These are phyloP conservation scores for Lactarius akahatsu DNA, from an alignment of 768 basidiomycete genomes.

Conservation along the genomic window DNA sequence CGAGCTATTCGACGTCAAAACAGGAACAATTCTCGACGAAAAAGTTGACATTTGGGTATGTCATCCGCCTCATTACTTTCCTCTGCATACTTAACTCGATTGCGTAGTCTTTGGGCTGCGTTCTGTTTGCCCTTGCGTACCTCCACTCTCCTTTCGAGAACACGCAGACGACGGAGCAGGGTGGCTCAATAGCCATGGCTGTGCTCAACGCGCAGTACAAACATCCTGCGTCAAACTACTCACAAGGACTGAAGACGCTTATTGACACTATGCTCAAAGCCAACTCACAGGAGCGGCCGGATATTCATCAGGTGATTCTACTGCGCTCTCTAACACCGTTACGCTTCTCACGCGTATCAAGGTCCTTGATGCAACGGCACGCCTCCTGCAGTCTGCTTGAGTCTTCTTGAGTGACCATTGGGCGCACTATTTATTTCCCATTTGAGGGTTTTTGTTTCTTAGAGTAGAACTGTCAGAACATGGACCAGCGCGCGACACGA, in stretches of 20 bases:
- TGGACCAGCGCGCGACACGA: neutral
- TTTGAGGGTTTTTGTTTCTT: slow-evolving; percentile 7
- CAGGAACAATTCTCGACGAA: slow-evolving; percentile 81
- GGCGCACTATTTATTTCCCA: slow-evolving; percentile 1
- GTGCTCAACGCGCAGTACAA: slow-evolving; percentile 92
- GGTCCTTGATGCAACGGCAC: slow-evolving; percentile 56
- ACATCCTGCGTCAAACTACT: slow-evolving; percentile 85
- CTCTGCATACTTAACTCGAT: neutral
- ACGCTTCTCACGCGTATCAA: slow-evolving; percentile 33
- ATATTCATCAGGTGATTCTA: slow-evolving; percentile 74
- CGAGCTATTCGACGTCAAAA: slow-evolving; percentile 97
- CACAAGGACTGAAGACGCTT: slow-evolving; percentile 75
- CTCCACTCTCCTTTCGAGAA: slow-evolving; percentile 97
- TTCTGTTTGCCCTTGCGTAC: slow-evolving; percentile 91
- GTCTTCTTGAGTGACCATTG: neutral
- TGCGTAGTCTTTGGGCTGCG: slow-evolving; percentile 87
- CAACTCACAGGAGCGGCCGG: slow-evolving; percentile 78
- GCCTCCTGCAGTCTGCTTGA: slow-evolving; percentile 14
- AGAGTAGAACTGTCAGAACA: slow-evolving; percentile 1
- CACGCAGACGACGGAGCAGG: slow-evolving; percentile 86
- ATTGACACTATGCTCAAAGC: slow-evolving; percentile 85
- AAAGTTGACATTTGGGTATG: slow-evolving; percentile 96
- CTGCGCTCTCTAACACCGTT: slow-evolving; percentile 2
- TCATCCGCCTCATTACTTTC: slow-evolving; percentile 11
- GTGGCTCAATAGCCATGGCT: slow-evolving; percentile 97